Percentiles rank a stretch among this genome's conserved stretches.
Evolutionary conservation across 202 grass and related monocot genomes (phyloP).

Genomic region (Musa balbisiana): DNA sequence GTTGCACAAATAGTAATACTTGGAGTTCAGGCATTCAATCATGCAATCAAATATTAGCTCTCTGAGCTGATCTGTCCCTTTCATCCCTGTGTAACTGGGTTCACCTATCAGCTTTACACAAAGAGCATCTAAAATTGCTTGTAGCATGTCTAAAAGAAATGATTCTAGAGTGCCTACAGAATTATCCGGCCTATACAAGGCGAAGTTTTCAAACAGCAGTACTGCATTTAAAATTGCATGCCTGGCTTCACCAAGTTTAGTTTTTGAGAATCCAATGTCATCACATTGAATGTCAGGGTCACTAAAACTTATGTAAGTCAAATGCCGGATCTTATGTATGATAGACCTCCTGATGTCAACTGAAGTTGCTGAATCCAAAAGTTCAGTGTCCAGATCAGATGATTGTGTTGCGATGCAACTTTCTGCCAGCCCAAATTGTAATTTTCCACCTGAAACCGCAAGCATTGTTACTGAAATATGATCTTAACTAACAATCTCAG

Average conservation of each 20-base stretch:
- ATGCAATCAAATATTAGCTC: constrained; percentile 79
- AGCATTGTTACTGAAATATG: background rate
- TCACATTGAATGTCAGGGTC: background rate
- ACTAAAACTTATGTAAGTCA: constrained; percentile 6
- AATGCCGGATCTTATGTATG: constrained; percentile 12
- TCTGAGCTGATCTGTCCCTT: constrained; percentile 32
- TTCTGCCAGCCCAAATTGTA: constrained; percentile 32
- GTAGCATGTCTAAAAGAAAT: constrained; percentile 57
- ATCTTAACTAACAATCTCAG: background rate
- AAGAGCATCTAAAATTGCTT: constrained; percentile 26
- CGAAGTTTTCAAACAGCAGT: constrained; percentile 38
- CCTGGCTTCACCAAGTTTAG: constrained; percentile 31
- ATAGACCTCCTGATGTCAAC: constrained; percentile 18
- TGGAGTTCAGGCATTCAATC: constrained; percentile 54
- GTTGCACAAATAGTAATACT: constrained; percentile 50
- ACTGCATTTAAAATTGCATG: constrained; percentile 53
- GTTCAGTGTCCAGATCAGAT: constrained; percentile 42
- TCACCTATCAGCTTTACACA: background rate
- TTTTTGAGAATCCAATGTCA: constrained; percentile 27
- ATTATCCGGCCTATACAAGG: constrained; percentile 11
- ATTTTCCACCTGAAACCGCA: constrained; percentile 39
- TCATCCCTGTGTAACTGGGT: constrained; percentile 30
- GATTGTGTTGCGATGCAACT: constrained; percentile 44
- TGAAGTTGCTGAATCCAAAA: constrained; percentile 37
- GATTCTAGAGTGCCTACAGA: constrained; percentile 13